phyloP scores from a whole-genome alignment of 2,329 filamentous ascomycete species.

The Pezicula carpinea region DNA sequence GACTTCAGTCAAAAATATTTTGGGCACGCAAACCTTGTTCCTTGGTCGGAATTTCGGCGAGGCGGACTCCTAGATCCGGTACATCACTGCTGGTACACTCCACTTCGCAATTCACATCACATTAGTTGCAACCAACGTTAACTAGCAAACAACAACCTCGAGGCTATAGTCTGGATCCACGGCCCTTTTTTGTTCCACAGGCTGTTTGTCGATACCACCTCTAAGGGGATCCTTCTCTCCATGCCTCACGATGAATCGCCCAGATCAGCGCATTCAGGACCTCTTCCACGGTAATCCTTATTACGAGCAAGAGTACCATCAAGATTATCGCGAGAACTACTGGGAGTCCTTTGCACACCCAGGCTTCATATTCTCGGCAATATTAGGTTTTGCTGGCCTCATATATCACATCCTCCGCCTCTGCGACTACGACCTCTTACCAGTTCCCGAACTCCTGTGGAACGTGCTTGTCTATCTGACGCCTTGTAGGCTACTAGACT shows the following conservation, averaged over 20 bases:
- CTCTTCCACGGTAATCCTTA: constrained; percentile 25
- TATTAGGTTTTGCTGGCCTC: constrained; percentile 21
- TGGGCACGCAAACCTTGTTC: background rate
- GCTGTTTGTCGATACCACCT: background rate
- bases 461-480: constrained; percentile 52
- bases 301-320: constrained; percentile 24
- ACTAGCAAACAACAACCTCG: background rate
- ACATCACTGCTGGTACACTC: background rate
- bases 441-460: constrained; percentile 51
- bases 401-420: constrained; percentile 24
- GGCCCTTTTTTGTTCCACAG: background rate
- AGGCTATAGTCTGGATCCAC: background rate
- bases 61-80: too few relatives aligned
- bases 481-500: constrained; percentile 53
- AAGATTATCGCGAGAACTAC: constrained; percentile 23
- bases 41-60: too few relatives aligned
- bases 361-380: constrained; percentile 17
- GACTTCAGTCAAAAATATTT: constrained; percentile 9
- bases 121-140: background rate
- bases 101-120: background rate
- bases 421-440: constrained; percentile 32
- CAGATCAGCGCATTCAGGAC: constrained; percentile 16
- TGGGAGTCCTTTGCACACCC: constrained; percentile 6
- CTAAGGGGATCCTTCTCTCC: constrained; percentile 2
- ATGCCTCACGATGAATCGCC: constrained; percentile 28